A percentile compares a stretch with the other conserved stretches of the same genome.
phyloP scores from a whole-genome alignment of 257 asterid species.

The Avicennia marina region DNA sequence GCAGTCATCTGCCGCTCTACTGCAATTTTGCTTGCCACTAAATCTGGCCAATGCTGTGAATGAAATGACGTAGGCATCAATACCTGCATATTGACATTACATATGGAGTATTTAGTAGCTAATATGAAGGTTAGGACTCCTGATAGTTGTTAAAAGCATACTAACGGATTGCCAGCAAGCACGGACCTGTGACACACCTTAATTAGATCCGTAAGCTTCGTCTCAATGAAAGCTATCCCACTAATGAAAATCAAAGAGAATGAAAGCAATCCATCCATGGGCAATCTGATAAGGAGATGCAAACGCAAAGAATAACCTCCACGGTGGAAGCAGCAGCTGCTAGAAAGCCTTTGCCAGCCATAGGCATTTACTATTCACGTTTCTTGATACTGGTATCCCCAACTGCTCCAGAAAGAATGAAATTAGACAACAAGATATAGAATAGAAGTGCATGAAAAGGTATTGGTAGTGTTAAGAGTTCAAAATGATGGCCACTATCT shows the following conservation, averaged over 20 bases:
- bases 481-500: no score
- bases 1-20: slow-evolving; percentile 93
- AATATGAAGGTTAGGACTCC: not conserved
- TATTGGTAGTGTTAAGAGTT: no score
- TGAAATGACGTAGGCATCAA: slow-evolving; percentile 65
- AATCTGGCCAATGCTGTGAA: slow-evolving; percentile 94
- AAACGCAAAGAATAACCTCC: slow-evolving; percentile 82
- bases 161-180: not conserved
- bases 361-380: slow-evolving; percentile 31
- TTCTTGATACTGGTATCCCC: slow-evolving; percentile 53
- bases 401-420: no score
- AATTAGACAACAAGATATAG: no score
- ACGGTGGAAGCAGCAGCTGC: slow-evolving; percentile 66
- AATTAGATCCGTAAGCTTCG: slow-evolving; percentile 74
- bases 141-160: not conserved
- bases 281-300: slow-evolving; percentile 91
- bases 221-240: slow-evolving; percentile 80
- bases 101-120: not conserved
- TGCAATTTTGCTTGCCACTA: slow-evolving; percentile 97
- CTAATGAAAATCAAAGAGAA: slow-evolving; percentile 69
- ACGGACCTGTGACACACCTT: slow-evolving; percentile 81
- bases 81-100: slow-evolving; percentile 51
- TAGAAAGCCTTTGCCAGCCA: slow-evolving; percentile 45
- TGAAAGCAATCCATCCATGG: slow-evolving; percentile 91
- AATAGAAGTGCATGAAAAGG: no score